Evolutionary conservation across 352 stramenopile species (phyloP).

Genomic region (Pythium plurisporium): DNA sequence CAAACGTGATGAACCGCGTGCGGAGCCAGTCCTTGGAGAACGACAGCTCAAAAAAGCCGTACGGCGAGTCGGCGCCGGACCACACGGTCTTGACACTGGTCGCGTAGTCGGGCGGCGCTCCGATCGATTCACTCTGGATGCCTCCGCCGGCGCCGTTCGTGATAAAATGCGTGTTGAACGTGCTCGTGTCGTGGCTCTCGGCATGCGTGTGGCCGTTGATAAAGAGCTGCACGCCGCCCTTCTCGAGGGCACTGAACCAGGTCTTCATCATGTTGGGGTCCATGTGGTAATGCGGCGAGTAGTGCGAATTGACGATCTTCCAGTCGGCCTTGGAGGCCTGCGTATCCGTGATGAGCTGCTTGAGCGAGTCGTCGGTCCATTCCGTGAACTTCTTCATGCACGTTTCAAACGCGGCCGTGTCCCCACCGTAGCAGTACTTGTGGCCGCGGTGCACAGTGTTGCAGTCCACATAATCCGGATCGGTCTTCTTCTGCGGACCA

Average conservation of each 20-base stretch:
- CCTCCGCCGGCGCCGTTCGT: constrained; percentile 36
- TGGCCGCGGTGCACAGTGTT: constrained; percentile 49
- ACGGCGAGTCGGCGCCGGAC: constrained; percentile 21
- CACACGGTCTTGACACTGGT: constrained; percentile 24
- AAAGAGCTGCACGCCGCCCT: constrained; percentile 52
- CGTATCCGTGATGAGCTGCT: constrained; percentile 43
- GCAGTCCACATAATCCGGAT: constrained; percentile 28
- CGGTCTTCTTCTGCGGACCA: constrained; percentile 16
- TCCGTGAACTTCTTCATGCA: constrained; percentile 59
- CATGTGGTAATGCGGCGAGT: constrained; percentile 75
- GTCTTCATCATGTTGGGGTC: constrained; percentile 45
- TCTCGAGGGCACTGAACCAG: constrained; percentile 55
- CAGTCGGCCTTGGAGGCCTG: constrained; percentile 65
- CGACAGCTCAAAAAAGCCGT: constrained; percentile 39
- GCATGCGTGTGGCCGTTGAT: constrained; percentile 76
- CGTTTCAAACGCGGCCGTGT: constrained; percentile 48
- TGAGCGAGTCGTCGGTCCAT: constrained; percentile 71
- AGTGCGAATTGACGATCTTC: constrained; percentile 86
- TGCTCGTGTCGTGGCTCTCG: constrained; percentile 61
- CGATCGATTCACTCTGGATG: constrained; percentile 29
- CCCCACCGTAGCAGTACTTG: constrained; percentile 44
- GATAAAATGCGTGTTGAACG: constrained; percentile 34
- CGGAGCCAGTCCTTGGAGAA: constrained; percentile 40
- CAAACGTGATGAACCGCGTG: constrained; percentile 35
- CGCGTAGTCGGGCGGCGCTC: constrained; percentile 18